Evolutionary conservation across 2,329 filamentous ascomycete species (phyloP).

Genomic region (Thermothelomyces thermophilus): DNA sequence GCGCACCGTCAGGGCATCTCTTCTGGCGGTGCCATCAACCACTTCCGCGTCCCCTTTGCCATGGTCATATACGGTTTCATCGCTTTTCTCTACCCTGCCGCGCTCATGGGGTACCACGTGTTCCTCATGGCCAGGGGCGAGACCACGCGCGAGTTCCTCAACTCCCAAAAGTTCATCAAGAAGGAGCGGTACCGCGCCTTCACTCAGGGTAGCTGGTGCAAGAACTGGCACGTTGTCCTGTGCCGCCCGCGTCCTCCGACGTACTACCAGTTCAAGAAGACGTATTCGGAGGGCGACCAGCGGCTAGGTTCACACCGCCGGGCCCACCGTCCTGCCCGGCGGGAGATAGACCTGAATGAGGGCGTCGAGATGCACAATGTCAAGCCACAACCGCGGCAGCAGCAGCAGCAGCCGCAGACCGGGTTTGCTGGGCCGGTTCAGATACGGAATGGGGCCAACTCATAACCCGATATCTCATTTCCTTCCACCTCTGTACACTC

Average conservation of each 20-base stretch:
- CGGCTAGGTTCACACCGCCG: slow-evolving; percentile 57
- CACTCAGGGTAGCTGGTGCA: slow-evolving; percentile 65
- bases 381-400: slow-evolving; percentile 30
- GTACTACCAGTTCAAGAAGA: slow-evolving; percentile 79
- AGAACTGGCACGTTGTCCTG: slow-evolving; percentile 77
- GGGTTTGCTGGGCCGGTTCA: slow-evolving; percentile 51
- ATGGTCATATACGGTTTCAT: slow-evolving; percentile 80
- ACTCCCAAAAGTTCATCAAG: slow-evolving; percentile 90
- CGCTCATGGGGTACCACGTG: slow-evolving; percentile 80
- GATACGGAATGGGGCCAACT: slow-evolving; percentile 29
- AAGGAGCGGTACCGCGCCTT: slow-evolving; percentile 88
- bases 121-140: slow-evolving; percentile 88
- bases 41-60: slow-evolving; percentile 75
- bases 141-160: slow-evolving; percentile 93
- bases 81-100: slow-evolving; percentile 70
- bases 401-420: slow-evolving; percentile 21
- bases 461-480: not conserved
- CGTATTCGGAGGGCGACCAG: slow-evolving; percentile 75
- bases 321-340: slow-evolving; percentile 33
- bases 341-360: slow-evolving; percentile 38
- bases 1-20: slow-evolving; percentile 54
- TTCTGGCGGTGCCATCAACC: slow-evolving; percentile 61
- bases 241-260: slow-evolving; percentile 78
- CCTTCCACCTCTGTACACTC: not conserved
- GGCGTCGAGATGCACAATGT: slow-evolving; percentile 70